Evolutionary conservation across 2,329 filamentous ascomycete genomes (phyloP), one percentile per base, ranked within the genome.

Genomic region (Paraconiothyrium sp.): DNA sequence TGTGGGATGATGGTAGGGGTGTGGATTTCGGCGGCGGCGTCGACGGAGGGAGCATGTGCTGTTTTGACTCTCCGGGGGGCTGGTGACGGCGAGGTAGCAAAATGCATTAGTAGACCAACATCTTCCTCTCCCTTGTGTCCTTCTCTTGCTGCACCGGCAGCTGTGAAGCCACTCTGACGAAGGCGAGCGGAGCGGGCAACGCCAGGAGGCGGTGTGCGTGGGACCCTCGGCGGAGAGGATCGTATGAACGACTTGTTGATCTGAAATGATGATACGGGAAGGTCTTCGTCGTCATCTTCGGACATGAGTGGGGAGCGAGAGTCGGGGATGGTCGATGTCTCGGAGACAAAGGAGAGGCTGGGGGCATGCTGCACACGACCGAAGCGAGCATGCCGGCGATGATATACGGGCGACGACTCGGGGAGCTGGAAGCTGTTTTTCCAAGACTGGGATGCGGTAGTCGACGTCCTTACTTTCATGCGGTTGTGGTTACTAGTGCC

Each of bases 71-170:
- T 20, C 70, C 72, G n/a, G 69, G 83, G 57, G 50, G 92, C 93
- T 0, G 93, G 93, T 0, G 93, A 97, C 0, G 95, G 95, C 7
- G 94, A 98, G 55, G 93, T 92, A 52, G 94, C 94, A 16, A 98
- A 87, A 77, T 94, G 97, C 49, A 95, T 93, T 5, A 97, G 73
- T 1, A 96, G 90, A 72, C 93, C 93, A 6, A 91, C 91, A 34
- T 93, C 94, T 73, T 97, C 92, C 73, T 95, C 90, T 62, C 89
- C 90, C 1, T 90, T 90, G 27, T 86, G 84, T 50, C 81, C 83
- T 79, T 77, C 71, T 74, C 77, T 69, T 69, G 67, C 80, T 66
- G 69, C 80, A 71, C 62, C 80, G 61, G 72, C 72, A 60, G 75
- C 72, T 57, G 68, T 72, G 70, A 79, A 78, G 65, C 80, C 70